Evolutionary conservation across 495 filamentous ascomycete genomes (phyloP).

Genomic region (Hypoxylon perforatum): DNA sequence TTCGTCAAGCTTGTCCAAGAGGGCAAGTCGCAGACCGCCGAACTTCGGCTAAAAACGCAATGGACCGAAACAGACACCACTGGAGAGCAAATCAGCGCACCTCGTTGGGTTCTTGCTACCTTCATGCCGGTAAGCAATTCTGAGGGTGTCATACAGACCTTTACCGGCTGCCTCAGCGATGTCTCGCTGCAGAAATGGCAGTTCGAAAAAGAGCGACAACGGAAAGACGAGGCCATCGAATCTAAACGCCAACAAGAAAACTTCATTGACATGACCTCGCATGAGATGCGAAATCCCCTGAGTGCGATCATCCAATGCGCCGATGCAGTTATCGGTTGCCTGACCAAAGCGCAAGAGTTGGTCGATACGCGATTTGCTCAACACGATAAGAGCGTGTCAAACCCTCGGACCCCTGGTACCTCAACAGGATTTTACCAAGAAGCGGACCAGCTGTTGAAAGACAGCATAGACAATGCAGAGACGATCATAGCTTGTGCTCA

Average conservation of each 20-base stretch:
- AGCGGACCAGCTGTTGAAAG: slow-evolving; percentile 55
- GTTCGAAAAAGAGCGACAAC: slow-evolving; percentile 69
- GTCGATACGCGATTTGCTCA: slow-evolving; percentile 14
- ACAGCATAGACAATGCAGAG: slow-evolving; percentile 78
- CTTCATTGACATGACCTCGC: slow-evolving; percentile 89
- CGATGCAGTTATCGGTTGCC: slow-evolving; percentile 73
- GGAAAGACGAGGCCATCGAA: slow-evolving; percentile 71
- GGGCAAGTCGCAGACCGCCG: slow-evolving; percentile 65
- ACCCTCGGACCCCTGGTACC: background rate
- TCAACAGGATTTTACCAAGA: slow-evolving; percentile 41
- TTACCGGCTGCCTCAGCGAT: slow-evolving; percentile 72
- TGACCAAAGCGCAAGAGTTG: slow-evolving; percentile 52
- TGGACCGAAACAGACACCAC: slow-evolving; percentile 68
- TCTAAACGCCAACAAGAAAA: slow-evolving; percentile 78
- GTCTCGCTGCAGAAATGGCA: slow-evolving; percentile 70
- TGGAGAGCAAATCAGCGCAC: slow-evolving; percentile 62
- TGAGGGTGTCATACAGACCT: slow-evolving; percentile 68
- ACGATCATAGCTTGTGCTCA: slow-evolving; percentile 85
- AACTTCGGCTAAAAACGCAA: slow-evolving; percentile 73
- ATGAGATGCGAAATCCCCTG: slow-evolving; percentile 88
- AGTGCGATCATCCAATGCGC: slow-evolving; percentile 84
- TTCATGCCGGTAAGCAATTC: slow-evolving; percentile 73
- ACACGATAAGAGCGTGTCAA: slow-evolving; percentile 2
- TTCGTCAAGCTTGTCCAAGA: slow-evolving; percentile 68
- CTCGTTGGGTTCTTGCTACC: slow-evolving; percentile 72